Evolutionary conservation across 495 filamentous ascomycete species (phyloP).

Genomic region (Annulohypoxylon bovei): DNA sequence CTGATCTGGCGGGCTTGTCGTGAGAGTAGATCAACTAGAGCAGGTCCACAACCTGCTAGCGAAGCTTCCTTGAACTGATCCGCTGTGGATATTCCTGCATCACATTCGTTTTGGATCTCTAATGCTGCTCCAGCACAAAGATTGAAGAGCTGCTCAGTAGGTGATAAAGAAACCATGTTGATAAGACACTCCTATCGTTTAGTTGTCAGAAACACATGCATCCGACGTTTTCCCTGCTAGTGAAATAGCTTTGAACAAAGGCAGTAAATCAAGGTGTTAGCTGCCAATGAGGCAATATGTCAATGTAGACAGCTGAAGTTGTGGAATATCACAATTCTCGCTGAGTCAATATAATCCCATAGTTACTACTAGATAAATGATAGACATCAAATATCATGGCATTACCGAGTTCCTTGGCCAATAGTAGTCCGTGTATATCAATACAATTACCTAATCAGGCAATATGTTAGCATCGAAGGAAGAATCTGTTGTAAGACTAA

Average conservation of each 20-base stretch:
- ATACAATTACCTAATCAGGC: background rate
- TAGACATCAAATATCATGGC: background rate
- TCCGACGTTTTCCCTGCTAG: no score
- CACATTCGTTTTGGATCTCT: constrained; percentile 46
- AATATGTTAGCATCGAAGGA: background rate
- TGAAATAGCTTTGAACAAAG: no score
- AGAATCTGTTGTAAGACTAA: no score
- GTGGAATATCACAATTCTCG: no score
- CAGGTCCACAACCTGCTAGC: constrained; percentile 48
- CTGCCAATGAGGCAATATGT: no score
- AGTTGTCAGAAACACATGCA: background rate
- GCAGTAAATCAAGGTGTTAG: no score
- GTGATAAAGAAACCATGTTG: constrained; percentile 27
- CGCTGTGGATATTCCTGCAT: constrained; percentile 20
- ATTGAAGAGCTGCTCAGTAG: constrained; percentile 37
- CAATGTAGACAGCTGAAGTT: no score
- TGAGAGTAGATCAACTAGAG: constrained; percentile 50
- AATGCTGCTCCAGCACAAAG: constrained; percentile 34
- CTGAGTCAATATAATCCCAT: no score
- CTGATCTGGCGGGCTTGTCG: constrained; percentile 49
- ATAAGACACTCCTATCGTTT: background rate
- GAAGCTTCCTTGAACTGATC: constrained; percentile 3
- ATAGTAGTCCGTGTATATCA: background rate
- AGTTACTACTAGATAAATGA: no score
- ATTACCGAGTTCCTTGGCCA: background rate